Percentiles rank a stretch among this genome's conserved stretches.
Conservation (phyloP, 768 basidiomycete genomes). For the Agrocybe pediades region DNA sequence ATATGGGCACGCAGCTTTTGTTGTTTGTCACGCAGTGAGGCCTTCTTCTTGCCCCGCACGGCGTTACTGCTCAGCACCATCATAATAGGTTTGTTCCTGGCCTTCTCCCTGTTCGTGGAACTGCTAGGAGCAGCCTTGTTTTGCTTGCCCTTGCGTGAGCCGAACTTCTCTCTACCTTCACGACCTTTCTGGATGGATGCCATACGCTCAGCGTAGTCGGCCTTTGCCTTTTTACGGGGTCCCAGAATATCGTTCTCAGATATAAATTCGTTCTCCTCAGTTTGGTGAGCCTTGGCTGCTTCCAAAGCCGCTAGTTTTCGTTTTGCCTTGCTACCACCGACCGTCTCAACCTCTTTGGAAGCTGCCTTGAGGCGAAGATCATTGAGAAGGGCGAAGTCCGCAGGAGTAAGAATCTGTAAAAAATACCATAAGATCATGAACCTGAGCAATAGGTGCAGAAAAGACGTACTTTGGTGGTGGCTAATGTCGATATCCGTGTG, state of each 20-base stretch:
- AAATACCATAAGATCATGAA: not conserved
- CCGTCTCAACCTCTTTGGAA: slow-evolving; percentile 63
- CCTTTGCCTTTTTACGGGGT: slow-evolving; percentile 90
- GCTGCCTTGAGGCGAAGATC: slow-evolving; percentile 86
- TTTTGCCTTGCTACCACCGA: slow-evolving; percentile 77
- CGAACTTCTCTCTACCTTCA: slow-evolving; percentile 93
- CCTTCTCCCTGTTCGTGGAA: slow-evolving; percentile 91
- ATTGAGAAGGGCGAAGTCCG: slow-evolving; percentile 91
- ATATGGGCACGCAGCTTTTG: slow-evolving; percentile 77
- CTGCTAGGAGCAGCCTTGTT: slow-evolving; percentile 81
- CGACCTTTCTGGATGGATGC: slow-evolving; percentile 90
- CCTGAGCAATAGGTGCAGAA: not conserved
- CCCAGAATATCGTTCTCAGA: slow-evolving; percentile 93
- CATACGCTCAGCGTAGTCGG: slow-evolving; percentile 91
- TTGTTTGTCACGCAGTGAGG: slow-evolving; percentile 80
- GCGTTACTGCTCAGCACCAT: slow-evolving; percentile 81
- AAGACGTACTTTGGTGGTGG: slow-evolving; percentile 71
- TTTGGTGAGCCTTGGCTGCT: slow-evolving; percentile 53
- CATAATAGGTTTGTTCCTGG: slow-evolving; percentile 94
- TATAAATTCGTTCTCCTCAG: slow-evolving; percentile 61
- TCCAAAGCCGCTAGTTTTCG: slow-evolving; percentile 87
- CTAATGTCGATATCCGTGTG: slow-evolving; percentile 61
- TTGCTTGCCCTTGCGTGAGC: slow-evolving; percentile 89
- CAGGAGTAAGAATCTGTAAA: slow-evolving; percentile 89
- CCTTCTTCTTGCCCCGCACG: slow-evolving; percentile 84